Conservation (phyloP, 345 rosid genomes). For the Trapa bicornis region DNA sequence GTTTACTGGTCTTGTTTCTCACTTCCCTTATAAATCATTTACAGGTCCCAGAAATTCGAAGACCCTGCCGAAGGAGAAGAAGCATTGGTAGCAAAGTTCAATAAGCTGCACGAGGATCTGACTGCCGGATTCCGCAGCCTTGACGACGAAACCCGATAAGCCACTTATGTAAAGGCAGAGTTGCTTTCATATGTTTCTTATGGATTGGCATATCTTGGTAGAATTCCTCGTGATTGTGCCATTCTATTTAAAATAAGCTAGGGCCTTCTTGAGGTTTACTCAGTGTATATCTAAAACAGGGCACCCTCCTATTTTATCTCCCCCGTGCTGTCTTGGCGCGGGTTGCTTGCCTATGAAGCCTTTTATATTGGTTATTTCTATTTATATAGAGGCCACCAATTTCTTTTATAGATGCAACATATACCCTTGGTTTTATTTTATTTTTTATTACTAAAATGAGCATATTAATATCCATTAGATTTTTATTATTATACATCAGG, state of each 20-base stretch:
- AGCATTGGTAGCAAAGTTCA: constrained; percentile 70
- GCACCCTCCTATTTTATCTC: background rate
- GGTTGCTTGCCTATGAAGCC: background rate
- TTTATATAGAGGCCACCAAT: constrained; percentile 10
- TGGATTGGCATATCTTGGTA: background rate
- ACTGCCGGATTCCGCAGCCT: constrained; percentile 87
- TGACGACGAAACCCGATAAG: constrained; percentile 85
- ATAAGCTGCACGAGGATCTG: constrained; percentile 76
- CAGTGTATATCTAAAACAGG: background rate
- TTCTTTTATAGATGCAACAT: too few relatives aligned
- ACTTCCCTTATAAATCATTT: constrained; percentile 10
- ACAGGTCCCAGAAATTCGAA: constrained; percentile 91
- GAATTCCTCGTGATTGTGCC: background rate
- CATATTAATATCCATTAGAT: too few relatives aligned
- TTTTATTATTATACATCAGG: too few relatives aligned
- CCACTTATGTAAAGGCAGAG: background rate
- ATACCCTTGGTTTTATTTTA: too few relatives aligned
- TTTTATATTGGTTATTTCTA: constrained; percentile 6
- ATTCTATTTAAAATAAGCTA: background rate
- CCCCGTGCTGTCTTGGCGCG: background rate
- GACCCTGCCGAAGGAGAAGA: constrained; percentile 99
- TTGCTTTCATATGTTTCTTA: background rate
- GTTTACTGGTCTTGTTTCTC: background rate
- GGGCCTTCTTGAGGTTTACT: background rate
- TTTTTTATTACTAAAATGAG: too few relatives aligned